Percentiles rank a stretch among this genome's conserved stretches.
These are phyloP conservation scores for Tulasnella calospora DNA, from an alignment of 768 basidiomycete genomes.

Conservation along the genomic window DNA sequence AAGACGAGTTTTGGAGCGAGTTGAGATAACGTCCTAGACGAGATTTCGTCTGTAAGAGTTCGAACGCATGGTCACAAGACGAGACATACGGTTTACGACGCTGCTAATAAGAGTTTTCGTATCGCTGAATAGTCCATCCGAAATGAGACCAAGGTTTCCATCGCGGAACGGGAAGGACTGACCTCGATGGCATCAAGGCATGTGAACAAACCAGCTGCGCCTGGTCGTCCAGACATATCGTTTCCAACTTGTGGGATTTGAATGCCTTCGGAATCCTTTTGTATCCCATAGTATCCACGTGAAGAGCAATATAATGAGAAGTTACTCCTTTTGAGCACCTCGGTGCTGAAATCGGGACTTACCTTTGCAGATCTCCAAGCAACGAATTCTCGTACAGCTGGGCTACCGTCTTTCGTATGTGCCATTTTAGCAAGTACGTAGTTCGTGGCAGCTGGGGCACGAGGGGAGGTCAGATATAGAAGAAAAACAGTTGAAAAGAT, in stretches of 20 bases:
- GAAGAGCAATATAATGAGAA: neutral
- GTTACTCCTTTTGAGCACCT: too few relatives aligned
- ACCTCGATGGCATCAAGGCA: slow-evolving; percentile 86
- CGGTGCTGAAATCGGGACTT: neutral
- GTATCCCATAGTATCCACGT: slow-evolving; percentile 54
- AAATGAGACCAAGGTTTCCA: neutral
- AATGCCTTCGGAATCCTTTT: slow-evolving; percentile 85
- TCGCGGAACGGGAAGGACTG: neutral
- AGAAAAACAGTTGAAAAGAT: neutral
- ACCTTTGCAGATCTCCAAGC: slow-evolving; percentile 81
- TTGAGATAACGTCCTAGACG: slow-evolving; percentile 50
- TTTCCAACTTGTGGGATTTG: slow-evolving; percentile 83
- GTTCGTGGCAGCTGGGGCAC: slow-evolving; percentile 63
- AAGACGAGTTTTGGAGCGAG: slow-evolving; percentile 53
- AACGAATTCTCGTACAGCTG: slow-evolving; percentile 78
- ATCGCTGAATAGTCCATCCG: slow-evolving; percentile 50
- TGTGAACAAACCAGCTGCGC: slow-evolving; percentile 88
- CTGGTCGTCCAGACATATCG: slow-evolving; percentile 83
- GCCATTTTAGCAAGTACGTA: slow-evolving; percentile 88
- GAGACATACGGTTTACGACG: slow-evolving; percentile 46
- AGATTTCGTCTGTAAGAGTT: neutral
- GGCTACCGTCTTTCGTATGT: slow-evolving; percentile 88
- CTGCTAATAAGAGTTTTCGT: slow-evolving; percentile 85
- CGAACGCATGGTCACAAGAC: neutral
- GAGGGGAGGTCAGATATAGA: neutral